Conservation (phyloP, 495 filamentous ascomycete species). For the Schizothecium vesticola region DNA sequence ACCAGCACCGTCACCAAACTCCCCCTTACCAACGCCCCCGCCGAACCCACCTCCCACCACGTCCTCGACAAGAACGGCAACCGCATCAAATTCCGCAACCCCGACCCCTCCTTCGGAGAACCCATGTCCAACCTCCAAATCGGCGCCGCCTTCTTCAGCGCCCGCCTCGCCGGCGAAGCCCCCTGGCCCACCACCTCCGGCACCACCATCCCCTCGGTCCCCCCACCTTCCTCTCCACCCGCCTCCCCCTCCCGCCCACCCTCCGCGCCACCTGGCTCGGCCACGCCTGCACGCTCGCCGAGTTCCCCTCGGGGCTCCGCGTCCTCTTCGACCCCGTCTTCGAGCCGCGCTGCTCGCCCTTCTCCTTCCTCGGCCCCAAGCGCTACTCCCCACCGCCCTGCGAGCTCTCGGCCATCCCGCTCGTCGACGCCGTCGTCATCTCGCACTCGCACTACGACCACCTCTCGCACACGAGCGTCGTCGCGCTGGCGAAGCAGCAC, state of each 20-base stretch:
- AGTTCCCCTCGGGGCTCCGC: constrained; percentile 82
- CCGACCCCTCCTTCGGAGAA: constrained; percentile 25
- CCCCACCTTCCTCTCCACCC: background rate
- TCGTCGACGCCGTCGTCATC: constrained; percentile 84
- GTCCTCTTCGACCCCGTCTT: constrained; percentile 97
- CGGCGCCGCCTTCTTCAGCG: background rate
- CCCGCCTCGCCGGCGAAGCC: constrained; percentile 2
- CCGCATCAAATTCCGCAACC: constrained; percentile 31
- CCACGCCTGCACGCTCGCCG: constrained; percentile 90
- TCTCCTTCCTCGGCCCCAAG: constrained; percentile 67
- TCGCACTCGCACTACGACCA: constrained; percentile 96
- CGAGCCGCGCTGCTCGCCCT: constrained; percentile 76
- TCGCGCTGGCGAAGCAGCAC: constrained; percentile 61
- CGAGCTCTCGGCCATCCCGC: constrained; percentile 69
- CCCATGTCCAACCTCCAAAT: background rate
- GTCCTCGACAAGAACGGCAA: constrained; percentile 27
- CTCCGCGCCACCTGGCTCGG: constrained; percentile 95
- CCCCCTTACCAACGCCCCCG: constrained; percentile 2
- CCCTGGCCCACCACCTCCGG: background rate
- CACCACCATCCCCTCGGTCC: background rate
- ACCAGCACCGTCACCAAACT: constrained; percentile 18
- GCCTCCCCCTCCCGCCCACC: background rate
- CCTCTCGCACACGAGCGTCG: constrained; percentile 68
- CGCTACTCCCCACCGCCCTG: constrained; percentile 78
- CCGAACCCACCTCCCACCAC: constrained; percentile 26